Percentiles rank a stretch among this genome's conserved stretches.
Conservation (phyloP, 257 asterid genomes). For the Solanum gracilifrons region DNA sequence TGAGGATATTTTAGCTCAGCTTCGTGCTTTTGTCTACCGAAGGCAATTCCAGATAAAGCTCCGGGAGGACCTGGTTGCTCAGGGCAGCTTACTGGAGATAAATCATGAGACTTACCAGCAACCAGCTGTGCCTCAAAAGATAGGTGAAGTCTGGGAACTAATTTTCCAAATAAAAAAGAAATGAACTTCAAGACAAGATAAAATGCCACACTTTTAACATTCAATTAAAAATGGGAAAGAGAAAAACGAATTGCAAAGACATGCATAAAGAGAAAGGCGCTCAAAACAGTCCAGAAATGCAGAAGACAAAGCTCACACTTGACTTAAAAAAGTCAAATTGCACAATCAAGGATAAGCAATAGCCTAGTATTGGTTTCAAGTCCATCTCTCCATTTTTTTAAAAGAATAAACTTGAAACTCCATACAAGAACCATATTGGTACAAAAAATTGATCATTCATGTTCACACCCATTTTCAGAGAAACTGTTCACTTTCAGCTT, state of each 20-base stretch:
- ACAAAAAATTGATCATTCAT: too few species aligned
- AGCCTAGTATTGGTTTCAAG: not conserved
- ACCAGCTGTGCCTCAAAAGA: conserved; percentile 93
- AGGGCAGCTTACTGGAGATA: conserved; percentile 77
- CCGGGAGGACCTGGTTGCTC: conserved; percentile 68
- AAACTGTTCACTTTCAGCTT: too few species aligned
- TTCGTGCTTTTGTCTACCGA: conserved; percentile 81
- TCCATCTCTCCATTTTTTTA: not conserved
- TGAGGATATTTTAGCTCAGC: conserved; percentile 85
- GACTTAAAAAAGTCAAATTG: not conserved
- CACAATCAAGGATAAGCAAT: not conserved
- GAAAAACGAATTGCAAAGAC: not conserved
- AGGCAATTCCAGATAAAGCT: conserved; percentile 38
- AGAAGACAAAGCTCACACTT: not conserved
- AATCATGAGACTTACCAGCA: conserved; percentile 87
- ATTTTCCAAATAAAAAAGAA: conserved; percentile 1
- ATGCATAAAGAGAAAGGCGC: not conserved
- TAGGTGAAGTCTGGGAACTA: conserved; percentile 96
- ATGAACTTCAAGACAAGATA: conserved; percentile 1
- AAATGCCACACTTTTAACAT: not conserved
- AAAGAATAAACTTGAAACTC: not conserved
- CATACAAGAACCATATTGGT: not conserved
- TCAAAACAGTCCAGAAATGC: not conserved
- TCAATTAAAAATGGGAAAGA: not conserved
- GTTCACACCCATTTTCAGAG: too few species aligned